Percentiles rank a stretch among this genome's conserved stretches.
Conservation (phyloP, 2,329 filamentous ascomycete species). For the Alternaria gaisen region DNA sequence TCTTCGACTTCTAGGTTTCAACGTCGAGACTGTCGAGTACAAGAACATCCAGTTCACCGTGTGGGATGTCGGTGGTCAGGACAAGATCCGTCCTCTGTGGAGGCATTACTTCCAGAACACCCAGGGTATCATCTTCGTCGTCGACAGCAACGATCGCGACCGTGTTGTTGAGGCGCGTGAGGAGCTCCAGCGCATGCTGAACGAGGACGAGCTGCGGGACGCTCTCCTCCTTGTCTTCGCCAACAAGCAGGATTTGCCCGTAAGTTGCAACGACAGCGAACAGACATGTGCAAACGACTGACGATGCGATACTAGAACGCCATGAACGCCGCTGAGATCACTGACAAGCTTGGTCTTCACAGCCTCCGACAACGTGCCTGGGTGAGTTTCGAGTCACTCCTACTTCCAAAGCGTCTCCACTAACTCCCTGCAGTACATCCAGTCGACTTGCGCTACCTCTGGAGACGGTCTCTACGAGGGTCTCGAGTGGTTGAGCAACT, state of each 20-base stretch:
- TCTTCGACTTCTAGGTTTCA: conserved; percentile 70
- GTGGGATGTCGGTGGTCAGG: conserved; percentile 98
- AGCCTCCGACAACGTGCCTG: conserved; percentile 97
- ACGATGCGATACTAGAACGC: conserved; percentile 73
- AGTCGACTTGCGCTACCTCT: conserved; percentile 98
- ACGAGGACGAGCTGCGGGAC: conserved; percentile 97
- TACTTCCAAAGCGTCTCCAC: conserved; percentile 10
- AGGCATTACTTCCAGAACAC: conserved; percentile 97
- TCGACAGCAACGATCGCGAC: conserved; percentile 91
- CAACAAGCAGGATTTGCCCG: conserved; percentile 96
- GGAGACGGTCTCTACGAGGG: conserved; percentile 99
- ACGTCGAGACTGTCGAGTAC: conserved; percentile 98
- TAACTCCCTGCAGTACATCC: conserved; percentile 76
- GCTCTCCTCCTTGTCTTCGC: conserved; percentile 94
- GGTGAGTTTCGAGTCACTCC: conserved; percentile 69
- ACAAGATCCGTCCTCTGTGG: conserved; percentile 98
- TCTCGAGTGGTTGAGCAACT: conserved; percentile 73
- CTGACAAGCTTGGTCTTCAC: conserved; percentile 99
- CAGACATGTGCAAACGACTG: conserved; percentile 16
- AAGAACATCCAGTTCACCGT: conserved; percentile 99
- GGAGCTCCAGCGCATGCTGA: conserved; percentile 96
- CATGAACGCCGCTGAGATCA: conserved; percentile 99
- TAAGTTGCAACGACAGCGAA: conserved; percentile 57
- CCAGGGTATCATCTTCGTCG: conserved; percentile 97
- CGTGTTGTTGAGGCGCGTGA: conserved; percentile 92